These are phyloP conservation scores for Aspergillus diversus DNA, from an alignment of 495 filamentous ascomycete species.

Conservation along the genomic window DNA sequence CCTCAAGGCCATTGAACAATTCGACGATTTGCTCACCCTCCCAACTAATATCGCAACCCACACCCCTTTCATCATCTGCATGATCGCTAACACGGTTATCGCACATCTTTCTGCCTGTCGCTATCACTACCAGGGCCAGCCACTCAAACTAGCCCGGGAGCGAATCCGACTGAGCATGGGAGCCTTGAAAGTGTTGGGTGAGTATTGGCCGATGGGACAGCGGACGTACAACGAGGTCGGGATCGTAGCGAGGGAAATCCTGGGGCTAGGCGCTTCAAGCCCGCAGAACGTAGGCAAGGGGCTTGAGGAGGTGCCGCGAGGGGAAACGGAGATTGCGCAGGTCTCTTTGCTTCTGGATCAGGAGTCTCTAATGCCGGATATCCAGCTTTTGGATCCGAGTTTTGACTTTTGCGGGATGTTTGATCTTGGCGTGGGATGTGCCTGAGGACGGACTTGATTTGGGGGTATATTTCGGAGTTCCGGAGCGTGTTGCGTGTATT, in stretches of 20 bases:
- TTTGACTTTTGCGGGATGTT: conserved; percentile 26
- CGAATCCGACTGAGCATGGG: conserved; percentile 29
- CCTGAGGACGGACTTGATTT: background rate
- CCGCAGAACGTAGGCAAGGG: background rate
- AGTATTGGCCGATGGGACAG: conserved; percentile 26
- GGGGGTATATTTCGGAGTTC: background rate
- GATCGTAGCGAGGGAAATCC: conserved; percentile 26
- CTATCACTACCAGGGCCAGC: conserved; percentile 20
- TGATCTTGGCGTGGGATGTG: conserved; percentile 11
- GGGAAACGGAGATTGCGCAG: background rate
- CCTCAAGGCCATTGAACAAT: conserved; percentile 22
- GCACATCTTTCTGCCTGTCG: conserved; percentile 29
- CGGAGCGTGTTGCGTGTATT: background rate
- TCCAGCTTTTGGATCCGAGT: conserved; percentile 7
- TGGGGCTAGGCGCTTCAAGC: conserved; percentile 14
- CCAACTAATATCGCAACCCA: conserved; percentile 25
- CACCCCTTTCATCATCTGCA: conserved; percentile 30
- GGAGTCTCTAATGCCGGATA: conserved; percentile 1
- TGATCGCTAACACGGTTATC: conserved; percentile 30
- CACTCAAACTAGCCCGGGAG: conserved; percentile 19
- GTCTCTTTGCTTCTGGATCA: conserved; percentile 5
- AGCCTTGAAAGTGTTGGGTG: conserved; percentile 25
- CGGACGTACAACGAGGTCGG: conserved; percentile 27
- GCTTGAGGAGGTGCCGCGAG: background rate
- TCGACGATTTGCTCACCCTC: conserved; percentile 25